phyloP scores from a whole-genome alignment of 768 basidiomycete species.

The Kockovaella imperatae region DNA sequence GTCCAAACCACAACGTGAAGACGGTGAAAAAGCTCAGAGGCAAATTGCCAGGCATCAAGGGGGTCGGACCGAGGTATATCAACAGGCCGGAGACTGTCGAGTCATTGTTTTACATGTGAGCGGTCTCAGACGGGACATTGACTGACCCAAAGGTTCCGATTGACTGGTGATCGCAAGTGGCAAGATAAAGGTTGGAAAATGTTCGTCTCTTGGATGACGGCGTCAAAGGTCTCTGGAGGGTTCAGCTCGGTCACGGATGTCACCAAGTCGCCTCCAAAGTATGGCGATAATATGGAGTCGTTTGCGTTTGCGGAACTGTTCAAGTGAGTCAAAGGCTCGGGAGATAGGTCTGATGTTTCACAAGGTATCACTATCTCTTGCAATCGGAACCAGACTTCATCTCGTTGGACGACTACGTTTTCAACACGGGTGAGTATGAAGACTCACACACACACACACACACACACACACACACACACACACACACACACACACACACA shows the following conservation, averaged over 20 bases:
- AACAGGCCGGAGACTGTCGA: constrained; percentile 49
- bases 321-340: constrained; percentile 29
- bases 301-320: constrained; percentile 47
- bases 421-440: constrained; percentile 38
- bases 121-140: not conserved
- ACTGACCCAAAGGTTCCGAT: constrained; percentile 33
- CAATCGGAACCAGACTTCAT: constrained; percentile 41
- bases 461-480: no score
- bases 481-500: not conserved
- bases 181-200: constrained; percentile 49
- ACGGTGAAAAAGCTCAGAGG: constrained; percentile 23
- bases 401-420: constrained; percentile 44
- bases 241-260: constrained; percentile 44
- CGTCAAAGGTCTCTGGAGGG: constrained; percentile 36
- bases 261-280: constrained; percentile 12
- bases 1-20: not conserved
- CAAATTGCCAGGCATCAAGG: constrained; percentile 30
- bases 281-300: constrained; percentile 41
- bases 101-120: constrained; percentile 38
- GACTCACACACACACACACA: not conserved
- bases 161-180: constrained; percentile 48
- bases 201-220: constrained; percentile 45
- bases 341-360: not conserved
- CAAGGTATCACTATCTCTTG: constrained; percentile 42
- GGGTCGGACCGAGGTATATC: constrained; percentile 30